Base-by-base conservation (phyloP, 2,329 filamentous ascomycete species). In the Chrysosphaeria jannelii region DNA sequence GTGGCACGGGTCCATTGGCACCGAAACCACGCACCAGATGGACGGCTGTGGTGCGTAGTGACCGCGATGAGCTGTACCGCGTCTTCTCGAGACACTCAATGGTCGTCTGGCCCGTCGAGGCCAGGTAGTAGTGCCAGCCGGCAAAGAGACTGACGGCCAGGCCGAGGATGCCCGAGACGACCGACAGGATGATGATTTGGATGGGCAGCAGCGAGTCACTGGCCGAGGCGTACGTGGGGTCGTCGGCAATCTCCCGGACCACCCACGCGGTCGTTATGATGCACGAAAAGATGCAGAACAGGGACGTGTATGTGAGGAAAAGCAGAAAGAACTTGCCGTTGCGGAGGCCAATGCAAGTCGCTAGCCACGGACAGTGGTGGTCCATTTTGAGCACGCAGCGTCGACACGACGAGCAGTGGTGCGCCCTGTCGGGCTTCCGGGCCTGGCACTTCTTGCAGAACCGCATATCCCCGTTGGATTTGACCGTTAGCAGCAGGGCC, bases 381-480 rank as follows among this genome's bases (percentile, higher is more conserved):
- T 97, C 85, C 85, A 97, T 97, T 53, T 97, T 97, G 42, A 97
- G 54, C 13, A 97, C 79, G 42, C 85, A 97, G 37, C 71, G 69
- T 34, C 69, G 64, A 47, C 85, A 97, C 4, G 78, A 88, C 8
- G 76, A 89, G 54, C 85, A 97, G 50, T 97, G 85, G 44, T 97
- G 85, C 15, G 81, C 66, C 29, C 85, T 74, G 46, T 97, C 85
- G 20, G 85, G 85, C 49, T 97, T 97, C 31, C 72, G 63, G 24
- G 68, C 68, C 47, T 88, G 74, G 44, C 85, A 97, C 48, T 97
- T 97, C 48, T 93, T 93, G 56, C 85, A 97, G 50, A 70, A 93
- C 26, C 85, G 63, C 24, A 71, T 48, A 36, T 72, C 71, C 35
- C 85, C 85, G 20, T 74, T 78, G 27, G 75, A 69, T 46, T 85